phyloP scores from a whole-genome alignment of 768 basidiomycete genomes.

The Myochromella boudieri region DNA sequence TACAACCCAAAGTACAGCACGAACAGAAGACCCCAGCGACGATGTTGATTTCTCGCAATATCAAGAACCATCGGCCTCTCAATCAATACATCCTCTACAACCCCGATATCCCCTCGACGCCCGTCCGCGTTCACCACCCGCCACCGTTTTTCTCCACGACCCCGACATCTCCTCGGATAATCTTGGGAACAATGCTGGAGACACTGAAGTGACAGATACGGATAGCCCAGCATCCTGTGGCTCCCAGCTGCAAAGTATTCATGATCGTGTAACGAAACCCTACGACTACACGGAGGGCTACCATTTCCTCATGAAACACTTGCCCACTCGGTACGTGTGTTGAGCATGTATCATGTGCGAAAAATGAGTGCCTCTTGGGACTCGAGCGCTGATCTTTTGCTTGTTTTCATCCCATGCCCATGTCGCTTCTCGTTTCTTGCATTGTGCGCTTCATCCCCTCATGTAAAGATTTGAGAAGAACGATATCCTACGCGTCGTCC shows the following conservation, averaged over 20 bases:
- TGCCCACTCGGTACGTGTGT: conserved; percentile 73
- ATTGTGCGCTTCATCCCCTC: conserved; percentile 15
- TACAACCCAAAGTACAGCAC: conserved; percentile 30
- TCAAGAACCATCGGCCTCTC: conserved; percentile 26
- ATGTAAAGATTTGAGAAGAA: conserved; percentile 87
- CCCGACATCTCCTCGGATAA: conserved; percentile 21
- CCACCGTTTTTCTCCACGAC: conserved; percentile 30
- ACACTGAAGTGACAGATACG: conserved; percentile 31
- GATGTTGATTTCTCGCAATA: conserved; percentile 28
- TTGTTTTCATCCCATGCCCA: conserved; percentile 22
- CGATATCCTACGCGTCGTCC: conserved; percentile 91
- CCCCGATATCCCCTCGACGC: conserved; percentile 53
- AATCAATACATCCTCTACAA: conserved; percentile 44
- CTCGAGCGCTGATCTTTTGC: conserved; percentile 39
- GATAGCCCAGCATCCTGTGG: conserved; percentile 26
- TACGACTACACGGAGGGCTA: conserved; percentile 98
- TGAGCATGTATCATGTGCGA: conserved; percentile 30
- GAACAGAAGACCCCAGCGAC: conserved; percentile 37
- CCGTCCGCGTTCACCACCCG: conserved; percentile 40
- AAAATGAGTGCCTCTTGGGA: conserved; percentile 43
- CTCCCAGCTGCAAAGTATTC: conserved; percentile 55
- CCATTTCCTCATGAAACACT: conserved; percentile 93
- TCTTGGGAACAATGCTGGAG: conserved; percentile 23
- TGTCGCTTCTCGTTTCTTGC: conserved; percentile 7
- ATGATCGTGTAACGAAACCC: conserved; percentile 68